Base-by-base conservation (phyloP, 345 rosid genomes). In the Lenwebbia sp. region DNA sequence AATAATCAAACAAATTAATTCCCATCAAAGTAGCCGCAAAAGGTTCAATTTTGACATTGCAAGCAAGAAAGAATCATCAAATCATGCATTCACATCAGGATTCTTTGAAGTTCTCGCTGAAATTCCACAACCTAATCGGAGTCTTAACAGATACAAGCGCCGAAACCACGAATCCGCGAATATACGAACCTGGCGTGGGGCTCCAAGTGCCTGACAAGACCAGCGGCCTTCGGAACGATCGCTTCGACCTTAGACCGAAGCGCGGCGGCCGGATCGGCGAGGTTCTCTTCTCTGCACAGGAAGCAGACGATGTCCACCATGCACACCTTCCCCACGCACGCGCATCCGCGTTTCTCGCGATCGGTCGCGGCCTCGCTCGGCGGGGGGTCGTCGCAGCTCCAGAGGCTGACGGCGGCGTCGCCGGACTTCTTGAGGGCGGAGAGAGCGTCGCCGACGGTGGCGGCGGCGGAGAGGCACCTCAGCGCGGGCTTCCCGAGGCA, bases 401-500 rank as follows among this genome's bases (percentile, higher is more conserved):
- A 94, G 4, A 94, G 89, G 84, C 96, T 92, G 44, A 94, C n/a
- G 83, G 81, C 89, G 47, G 74, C 74, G 56, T 92, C 95, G 25
- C 87, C 93, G 53, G 44, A 91, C 62, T 86, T 87, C 47, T 89
- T 87, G 49, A 94, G 91, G 54, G 89, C 90, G 76, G 90, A 86
- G 74, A 93, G 53, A 13, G 96, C 96, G 86, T 94, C 96, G 28
- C 89, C 93, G 41, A 96, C 91, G 84, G 98, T 90, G 87, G 95
- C 90, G 55, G 92, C 74, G 58, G 84, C 85, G 54, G 94, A 90
- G 28, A 94, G 92, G 83, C 91, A 89, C 86, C 93, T 89, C 86
- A 94, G 86, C 65, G 94, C 86, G 13, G 97, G 97, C 90, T 93
- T 94, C 40, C 97, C 97, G 51, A 94, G 90, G 90, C 95, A 94